phyloP scores from a whole-genome alignment of 495 filamentous ascomycete genomes.

The Penicillium silybi region DNA sequence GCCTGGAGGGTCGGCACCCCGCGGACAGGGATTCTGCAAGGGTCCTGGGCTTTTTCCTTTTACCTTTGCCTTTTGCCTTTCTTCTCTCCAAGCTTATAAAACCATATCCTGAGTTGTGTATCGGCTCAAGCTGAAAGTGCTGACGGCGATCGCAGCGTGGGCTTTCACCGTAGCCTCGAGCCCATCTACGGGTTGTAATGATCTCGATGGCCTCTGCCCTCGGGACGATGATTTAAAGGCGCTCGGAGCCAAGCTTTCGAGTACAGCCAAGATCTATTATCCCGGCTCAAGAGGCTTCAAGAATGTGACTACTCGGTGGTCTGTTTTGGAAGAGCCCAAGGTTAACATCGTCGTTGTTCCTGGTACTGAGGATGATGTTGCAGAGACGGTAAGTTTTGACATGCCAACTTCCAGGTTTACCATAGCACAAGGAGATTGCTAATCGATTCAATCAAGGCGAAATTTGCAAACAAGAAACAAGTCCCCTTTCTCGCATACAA shows the following conservation, averaged over 20 bases:
- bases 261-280: constrained; percentile 38
- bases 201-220: constrained; percentile 3
- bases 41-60: neutral
- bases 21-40: neutral
- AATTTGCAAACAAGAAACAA: constrained; percentile 39
- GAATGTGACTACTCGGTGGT: constrained; percentile 43
- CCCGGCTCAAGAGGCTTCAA: constrained; percentile 40
- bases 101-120: constrained; percentile 11
- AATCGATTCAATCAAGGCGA: constrained; percentile 28
- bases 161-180: constrained; percentile 13
- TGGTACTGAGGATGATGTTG: constrained; percentile 49
- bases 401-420: neutral
- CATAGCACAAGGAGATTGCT: neutral
- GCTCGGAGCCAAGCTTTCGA: constrained; percentile 34
- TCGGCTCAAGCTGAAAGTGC: constrained; percentile 18
- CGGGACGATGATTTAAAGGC: constrained; percentile 8
- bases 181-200: constrained; percentile 1
- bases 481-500: constrained; percentile 51
- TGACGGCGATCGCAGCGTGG: constrained; percentile 21
- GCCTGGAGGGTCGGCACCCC: neutral
- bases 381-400: constrained; percentile 33
- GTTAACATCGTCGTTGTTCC: constrained; percentile 47
- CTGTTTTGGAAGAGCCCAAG: constrained; percentile 31
- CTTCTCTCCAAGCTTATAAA: neutral
- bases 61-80: neutral